A percentile compares a stretch with the other conserved stretches of the same genome.
Conservation (phyloP, 352 stramenopile genomes). For the Phytophthora capsici region DNA sequence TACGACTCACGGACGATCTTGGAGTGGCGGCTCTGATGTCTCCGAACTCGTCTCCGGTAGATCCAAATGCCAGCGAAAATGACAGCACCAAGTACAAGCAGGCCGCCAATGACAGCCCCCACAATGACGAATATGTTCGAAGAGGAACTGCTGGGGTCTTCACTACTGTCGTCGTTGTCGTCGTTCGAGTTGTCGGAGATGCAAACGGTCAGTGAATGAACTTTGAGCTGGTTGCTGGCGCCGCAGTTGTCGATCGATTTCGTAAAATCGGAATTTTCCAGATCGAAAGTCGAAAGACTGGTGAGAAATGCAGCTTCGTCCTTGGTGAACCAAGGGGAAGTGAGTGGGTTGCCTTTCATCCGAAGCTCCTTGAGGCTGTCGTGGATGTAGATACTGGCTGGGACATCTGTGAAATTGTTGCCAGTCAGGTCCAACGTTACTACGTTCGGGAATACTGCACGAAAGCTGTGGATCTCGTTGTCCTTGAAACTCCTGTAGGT, state of each 20-base stretch:
- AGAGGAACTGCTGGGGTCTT: slow-evolving; percentile 8
- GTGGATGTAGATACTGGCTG: slow-evolving; percentile 55
- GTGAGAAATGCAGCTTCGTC: slow-evolving; percentile 34
- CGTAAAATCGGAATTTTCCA: slow-evolving; percentile 44
- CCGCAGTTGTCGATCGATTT: slow-evolving; percentile 35
- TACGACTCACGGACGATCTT: slow-evolving; percentile 38
- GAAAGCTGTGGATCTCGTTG: slow-evolving; percentile 61
- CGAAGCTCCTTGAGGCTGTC: slow-evolving; percentile 48
- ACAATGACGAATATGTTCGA: slow-evolving; percentile 33
- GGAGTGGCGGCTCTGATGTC: slow-evolving; percentile 2
- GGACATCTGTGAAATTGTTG: slow-evolving; percentile 65
- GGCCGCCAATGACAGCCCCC: slow-evolving; percentile 43
- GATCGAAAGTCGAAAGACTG: slow-evolving; percentile 40
- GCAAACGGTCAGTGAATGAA: slow-evolving; percentile 40
- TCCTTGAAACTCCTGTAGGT: slow-evolving; percentile 47
- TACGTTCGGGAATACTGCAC: slow-evolving; percentile 60
- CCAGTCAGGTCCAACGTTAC: slow-evolving; percentile 55
- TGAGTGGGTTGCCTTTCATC: slow-evolving; percentile 52
- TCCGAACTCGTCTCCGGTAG: slow-evolving; percentile 20
- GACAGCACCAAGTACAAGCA: slow-evolving; percentile 37
- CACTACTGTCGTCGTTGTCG: slow-evolving; percentile 18
- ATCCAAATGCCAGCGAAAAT: slow-evolving; percentile 30
- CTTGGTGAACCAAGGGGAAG: slow-evolving; percentile 51
- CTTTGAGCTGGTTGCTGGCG: slow-evolving; percentile 14
- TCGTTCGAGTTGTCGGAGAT: slow-evolving; percentile 29